Conservation (phyloP, 1,284 basidiomycete species). For the Tilletia setariae region DNA sequence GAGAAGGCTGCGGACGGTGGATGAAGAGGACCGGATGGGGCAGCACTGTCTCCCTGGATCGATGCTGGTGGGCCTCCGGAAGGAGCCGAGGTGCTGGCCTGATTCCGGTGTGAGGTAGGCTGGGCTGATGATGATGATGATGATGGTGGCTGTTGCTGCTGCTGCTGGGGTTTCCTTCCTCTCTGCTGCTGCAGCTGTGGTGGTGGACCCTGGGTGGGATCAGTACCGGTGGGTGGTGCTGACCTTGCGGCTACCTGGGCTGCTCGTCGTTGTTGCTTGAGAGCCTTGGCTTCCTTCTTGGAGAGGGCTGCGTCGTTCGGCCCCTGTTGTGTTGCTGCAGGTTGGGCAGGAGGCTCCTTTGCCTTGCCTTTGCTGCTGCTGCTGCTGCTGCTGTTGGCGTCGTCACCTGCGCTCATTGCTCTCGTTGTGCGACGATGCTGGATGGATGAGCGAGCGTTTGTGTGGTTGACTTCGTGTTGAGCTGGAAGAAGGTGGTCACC, state of each 20-base stretch:
- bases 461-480: background rate
- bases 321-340: background rate
- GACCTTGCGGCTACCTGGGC: constrained; percentile 33
- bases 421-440: background rate
- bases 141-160: constrained; percentile 12
- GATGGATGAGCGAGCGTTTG: background rate
- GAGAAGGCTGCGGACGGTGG: constrained; percentile 15
- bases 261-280: constrained; percentile 41
- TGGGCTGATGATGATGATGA: constrained; percentile 12
- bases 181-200: constrained; percentile 19
- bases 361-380: constrained; percentile 20
- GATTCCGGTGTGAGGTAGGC: constrained; percentile 17
- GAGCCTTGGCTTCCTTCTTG: constrained; percentile 44
- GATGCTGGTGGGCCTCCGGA: no score
- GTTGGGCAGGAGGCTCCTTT: background rate
- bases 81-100: no score
- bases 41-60: no score
- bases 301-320: constrained; percentile 12
- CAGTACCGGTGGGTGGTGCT: constrained; percentile 5
- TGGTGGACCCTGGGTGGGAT: constrained; percentile 21
- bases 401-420: background rate
- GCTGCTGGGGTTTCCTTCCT: constrained; percentile 12
- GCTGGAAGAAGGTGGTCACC: background rate
- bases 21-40: constrained; percentile 22
- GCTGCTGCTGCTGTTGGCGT: background rate